Evolutionary conservation across 345 rosid species (phyloP).

Genomic region (Brassica incana): DNA sequence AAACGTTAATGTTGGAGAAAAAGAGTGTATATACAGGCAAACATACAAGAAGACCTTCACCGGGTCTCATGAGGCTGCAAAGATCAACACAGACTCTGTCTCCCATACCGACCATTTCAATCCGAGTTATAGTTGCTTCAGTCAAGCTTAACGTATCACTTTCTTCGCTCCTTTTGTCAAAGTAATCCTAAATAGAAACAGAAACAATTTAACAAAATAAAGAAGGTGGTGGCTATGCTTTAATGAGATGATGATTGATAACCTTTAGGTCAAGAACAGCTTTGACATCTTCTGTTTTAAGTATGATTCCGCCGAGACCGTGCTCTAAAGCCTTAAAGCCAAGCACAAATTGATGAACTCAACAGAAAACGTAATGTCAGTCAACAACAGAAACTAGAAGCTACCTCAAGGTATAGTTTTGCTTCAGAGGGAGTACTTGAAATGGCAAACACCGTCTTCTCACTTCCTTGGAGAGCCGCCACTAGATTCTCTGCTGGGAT

Average conservation of each 20-base stretch:
- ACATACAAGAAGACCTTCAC: constrained; percentile 90
- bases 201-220: not conserved
- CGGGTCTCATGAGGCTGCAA: constrained; percentile 87
- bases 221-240: constrained; percentile 4
- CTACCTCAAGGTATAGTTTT: constrained; percentile 71
- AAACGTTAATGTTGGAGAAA: constrained; percentile 2
- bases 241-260: constrained; percentile 1
- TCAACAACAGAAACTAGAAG: constrained; percentile 9
- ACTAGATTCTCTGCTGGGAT: constrained; percentile 89
- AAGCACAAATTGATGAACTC: not conserved
- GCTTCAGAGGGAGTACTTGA: constrained; percentile 67
- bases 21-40: constrained; percentile 24
- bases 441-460: constrained; percentile 68
- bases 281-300: constrained; percentile 58
- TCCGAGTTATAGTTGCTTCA: constrained; percentile 58
- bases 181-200: constrained; percentile 62
- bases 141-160: constrained; percentile 54
- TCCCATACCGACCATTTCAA: constrained; percentile 77
- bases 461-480: constrained; percentile 78
- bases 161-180: constrained; percentile 73
- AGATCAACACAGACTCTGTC: constrained; percentile 94
- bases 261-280: constrained; percentile 75
- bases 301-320: constrained; percentile 77
- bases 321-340: constrained; percentile 77
- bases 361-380: not conserved